Evolutionary conservation across 1,284 basidiomycete species (phyloP).

Genomic region (Ganoderma multipileum): DNA sequence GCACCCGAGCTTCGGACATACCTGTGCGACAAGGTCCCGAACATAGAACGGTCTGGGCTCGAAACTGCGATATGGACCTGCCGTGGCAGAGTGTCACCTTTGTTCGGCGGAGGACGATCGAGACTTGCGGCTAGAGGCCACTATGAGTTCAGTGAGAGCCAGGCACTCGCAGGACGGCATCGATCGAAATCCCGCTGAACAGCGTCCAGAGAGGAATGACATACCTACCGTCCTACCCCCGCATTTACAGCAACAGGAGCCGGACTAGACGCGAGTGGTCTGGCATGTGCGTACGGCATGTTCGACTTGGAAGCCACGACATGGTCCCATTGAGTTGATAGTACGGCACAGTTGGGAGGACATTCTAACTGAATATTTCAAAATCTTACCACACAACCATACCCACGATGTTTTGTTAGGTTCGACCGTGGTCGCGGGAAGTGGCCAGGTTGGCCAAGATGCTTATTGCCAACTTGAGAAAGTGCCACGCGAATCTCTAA

Average conservation of each 20-base stretch:
- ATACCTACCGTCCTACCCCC: background rate
- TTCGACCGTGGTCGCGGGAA: background rate
- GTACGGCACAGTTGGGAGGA: slow-evolving; percentile 2
- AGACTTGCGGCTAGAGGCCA: background rate
- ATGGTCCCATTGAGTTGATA: background rate
- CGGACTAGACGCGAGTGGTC: background rate
- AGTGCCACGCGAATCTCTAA: background rate
- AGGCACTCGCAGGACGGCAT: background rate
- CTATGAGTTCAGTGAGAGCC: background rate
- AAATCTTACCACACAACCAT: slow-evolving; percentile 11
- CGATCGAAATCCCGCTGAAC: background rate
- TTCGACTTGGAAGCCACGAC: background rate
- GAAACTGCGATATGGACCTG: background rate
- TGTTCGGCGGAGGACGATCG: background rate
- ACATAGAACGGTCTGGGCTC: background rate
- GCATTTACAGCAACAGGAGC: background rate
- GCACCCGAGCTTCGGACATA: slow-evolving; percentile 1
- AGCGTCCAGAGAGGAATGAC: background rate
- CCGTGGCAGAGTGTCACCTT: background rate
- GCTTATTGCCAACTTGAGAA: background rate
- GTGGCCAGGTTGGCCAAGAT: background rate
- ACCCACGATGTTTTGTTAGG: background rate
- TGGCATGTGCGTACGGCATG: slow-evolving; percentile 3
- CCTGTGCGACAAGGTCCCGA: background rate
- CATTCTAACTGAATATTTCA: background rate